Percentiles rank a stretch among this genome's conserved stretches.
These are phyloP conservation scores for Penicillium sp. DNA, from an alignment of 2,329 filamentous ascomycete species.

Conservation along the genomic window DNA sequence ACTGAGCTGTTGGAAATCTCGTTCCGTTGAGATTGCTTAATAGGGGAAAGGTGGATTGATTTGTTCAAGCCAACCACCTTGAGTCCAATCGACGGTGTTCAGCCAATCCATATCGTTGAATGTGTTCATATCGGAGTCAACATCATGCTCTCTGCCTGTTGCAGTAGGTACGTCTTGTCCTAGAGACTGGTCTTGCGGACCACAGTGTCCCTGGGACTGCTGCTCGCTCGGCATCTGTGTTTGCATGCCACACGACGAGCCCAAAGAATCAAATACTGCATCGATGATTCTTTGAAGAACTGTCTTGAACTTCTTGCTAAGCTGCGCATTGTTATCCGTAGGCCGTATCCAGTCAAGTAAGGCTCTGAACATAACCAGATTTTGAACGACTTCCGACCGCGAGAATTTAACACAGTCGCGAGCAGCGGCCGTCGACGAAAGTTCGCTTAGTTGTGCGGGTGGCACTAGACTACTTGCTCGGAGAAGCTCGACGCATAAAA, in stretches of 20 bases:
- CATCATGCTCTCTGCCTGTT: not conserved
- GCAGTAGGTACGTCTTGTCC: no score
- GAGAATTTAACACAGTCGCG: not conserved
- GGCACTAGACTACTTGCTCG: not conserved
- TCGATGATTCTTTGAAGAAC: not conserved
- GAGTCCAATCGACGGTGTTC: constrained; percentile 1
- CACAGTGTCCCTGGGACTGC: not conserved
- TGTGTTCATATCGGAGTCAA: not conserved
- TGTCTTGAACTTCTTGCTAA: not conserved
- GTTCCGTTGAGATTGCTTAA: not conserved
- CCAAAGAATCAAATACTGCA: not conserved
- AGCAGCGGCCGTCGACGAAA: not conserved
- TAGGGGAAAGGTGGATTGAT: not conserved
- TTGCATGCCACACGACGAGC: not conserved
- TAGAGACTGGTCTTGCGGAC: not conserved
- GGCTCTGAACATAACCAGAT: not conserved
- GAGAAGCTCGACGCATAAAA: not conserved
- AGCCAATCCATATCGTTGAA: not conserved
- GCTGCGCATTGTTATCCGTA: not conserved
- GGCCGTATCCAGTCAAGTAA: not conserved
- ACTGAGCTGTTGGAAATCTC: not conserved
- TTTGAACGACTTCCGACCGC: not conserved
- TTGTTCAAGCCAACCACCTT: not conserved
- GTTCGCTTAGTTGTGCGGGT: not conserved
- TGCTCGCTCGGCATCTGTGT: not conserved